Conservation (phyloP, 2,329 filamentous ascomycete genomes). For the Pseudopyricularia cyperi region DNA sequence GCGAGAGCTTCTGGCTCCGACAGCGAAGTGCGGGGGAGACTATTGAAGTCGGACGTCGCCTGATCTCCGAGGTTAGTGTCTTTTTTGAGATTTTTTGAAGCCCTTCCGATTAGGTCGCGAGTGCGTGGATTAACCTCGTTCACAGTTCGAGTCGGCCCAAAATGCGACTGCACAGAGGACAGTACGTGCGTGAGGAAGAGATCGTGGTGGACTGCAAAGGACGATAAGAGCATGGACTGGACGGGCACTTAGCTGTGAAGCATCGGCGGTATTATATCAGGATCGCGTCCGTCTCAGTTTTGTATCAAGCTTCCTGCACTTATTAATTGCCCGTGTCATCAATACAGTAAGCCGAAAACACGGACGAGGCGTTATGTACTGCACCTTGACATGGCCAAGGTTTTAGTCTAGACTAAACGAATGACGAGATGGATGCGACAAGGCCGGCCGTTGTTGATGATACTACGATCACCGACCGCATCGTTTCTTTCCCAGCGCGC, state of each 20-base stretch:
- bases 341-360: no score
- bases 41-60: slow-evolving; percentile 38
- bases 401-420: no score
- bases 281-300: no score
- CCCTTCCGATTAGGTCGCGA: neutral
- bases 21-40: slow-evolving; percentile 45
- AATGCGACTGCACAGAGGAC: neutral
- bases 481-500: neutral
- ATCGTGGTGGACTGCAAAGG: neutral
- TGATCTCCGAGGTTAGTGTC: slow-evolving; percentile 34
- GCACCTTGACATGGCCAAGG: no score
- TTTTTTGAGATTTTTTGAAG: neutral
- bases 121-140: neutral
- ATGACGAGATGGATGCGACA: no score
- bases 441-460: no score
- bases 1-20: slow-evolving; percentile 51
- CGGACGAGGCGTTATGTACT: no score
- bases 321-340: no score
- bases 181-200: neutral
- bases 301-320: no score
- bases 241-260: neutral
- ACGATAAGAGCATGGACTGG: neutral
- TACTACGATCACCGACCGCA: neutral
- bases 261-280: no score
- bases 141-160: neutral